Percentiles rank a stretch among this genome's conserved stretches.
Evolutionary conservation across 371 early-diverging fungal species (phyloP).

Genomic region (Ordospora colligata): DNA sequence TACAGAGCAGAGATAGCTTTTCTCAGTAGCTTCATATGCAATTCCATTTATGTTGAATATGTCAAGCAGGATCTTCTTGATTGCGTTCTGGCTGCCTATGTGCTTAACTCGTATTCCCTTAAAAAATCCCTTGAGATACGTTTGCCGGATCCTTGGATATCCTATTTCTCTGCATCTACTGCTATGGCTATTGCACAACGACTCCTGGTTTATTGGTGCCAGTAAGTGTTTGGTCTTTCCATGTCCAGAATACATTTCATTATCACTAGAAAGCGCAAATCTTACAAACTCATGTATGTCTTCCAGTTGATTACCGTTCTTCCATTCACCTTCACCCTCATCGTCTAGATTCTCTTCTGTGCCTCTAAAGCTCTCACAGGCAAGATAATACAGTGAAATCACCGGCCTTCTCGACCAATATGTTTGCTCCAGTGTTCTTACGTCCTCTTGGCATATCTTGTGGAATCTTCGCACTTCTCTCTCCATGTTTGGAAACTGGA

Average conservation of each 20-base stretch:
- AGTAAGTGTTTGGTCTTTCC: constrained; percentile 29
- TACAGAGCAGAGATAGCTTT: constrained; percentile 43
- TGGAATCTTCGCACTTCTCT: constrained; percentile 32
- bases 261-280: constrained; percentile 29
- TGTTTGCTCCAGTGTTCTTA: constrained; percentile 2
- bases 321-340: background rate
- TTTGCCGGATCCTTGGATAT: constrained; percentile 38
- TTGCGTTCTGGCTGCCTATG: constrained; percentile 30
- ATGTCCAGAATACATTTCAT: background rate
- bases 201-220: background rate
- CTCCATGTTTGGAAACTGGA: constrained; percentile 45
- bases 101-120: constrained; percentile 43
- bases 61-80: constrained; percentile 49
- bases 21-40: constrained; percentile 36
- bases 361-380: constrained; percentile 31
- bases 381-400: constrained; percentile 46
- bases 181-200: background rate
- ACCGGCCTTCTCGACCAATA: constrained; percentile 48
- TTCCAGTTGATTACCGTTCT: background rate
- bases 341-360: background rate
- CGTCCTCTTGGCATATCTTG: constrained; percentile 15
- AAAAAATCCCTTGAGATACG: constrained; percentile 51
- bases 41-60: constrained; percentile 37
- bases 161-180: background rate
- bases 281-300: constrained; percentile 42